A percentile compares a stretch with the other conserved stretches of the same genome.
Evolutionary conservation across 352 stramenopile genomes (phyloP).

Genomic region (Blastocystis sp.): DNA sequence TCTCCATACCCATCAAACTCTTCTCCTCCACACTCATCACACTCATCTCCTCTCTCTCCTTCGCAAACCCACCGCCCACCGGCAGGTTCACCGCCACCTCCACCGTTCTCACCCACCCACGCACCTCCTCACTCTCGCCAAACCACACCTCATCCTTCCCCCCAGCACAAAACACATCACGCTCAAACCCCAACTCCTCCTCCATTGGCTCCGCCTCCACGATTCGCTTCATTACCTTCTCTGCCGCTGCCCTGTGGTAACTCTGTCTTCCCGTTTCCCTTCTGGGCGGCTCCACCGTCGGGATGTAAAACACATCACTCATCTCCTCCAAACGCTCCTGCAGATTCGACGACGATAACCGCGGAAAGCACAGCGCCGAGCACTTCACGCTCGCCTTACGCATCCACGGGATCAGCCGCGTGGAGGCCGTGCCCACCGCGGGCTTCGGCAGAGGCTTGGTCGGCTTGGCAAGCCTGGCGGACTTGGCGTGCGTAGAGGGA

Average conservation of each 20-base stretch:
- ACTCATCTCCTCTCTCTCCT: background rate
- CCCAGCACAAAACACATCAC: background rate
- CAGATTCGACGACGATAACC: background rate
- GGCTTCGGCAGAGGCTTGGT: too few relatives aligned
- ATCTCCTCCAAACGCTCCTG: background rate
- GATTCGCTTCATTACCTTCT: background rate
- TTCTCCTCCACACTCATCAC: background rate
- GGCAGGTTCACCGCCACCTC: background rate
- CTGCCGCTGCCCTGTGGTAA: background rate
- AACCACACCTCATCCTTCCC: background rate
- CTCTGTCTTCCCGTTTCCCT: background rate
- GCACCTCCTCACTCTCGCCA: background rate
- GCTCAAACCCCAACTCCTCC: background rate
- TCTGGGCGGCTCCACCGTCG: background rate
- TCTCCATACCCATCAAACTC: background rate
- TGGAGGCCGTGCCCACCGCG: too few relatives aligned
- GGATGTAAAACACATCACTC: background rate
- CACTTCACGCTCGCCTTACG: background rate
- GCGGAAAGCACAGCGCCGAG: background rate
- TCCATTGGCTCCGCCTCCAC: background rate
- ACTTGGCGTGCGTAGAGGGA: too few relatives aligned
- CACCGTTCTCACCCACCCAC: background rate
- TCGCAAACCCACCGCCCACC: too few relatives aligned
- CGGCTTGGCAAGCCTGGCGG: too few relatives aligned
- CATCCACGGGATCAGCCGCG: background rate